Conservation (phyloP, 1,284 basidiomycete genomes). For the Rhodotorula sp. region DNA sequence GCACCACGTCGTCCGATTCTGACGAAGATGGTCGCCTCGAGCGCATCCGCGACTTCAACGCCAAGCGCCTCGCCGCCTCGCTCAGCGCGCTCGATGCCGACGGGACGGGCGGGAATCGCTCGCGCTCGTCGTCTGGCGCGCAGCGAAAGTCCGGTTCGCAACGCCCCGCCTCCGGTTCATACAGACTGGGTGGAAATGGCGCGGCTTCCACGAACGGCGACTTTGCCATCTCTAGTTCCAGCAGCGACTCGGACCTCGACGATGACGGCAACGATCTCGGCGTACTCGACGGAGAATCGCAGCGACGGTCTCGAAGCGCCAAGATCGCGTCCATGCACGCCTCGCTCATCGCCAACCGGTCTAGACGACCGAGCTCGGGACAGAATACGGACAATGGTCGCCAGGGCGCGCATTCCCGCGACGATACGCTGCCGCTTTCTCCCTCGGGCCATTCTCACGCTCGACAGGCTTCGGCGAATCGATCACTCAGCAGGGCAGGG, state of each 20-base stretch:
- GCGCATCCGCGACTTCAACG: slow-evolving; percentile 1
- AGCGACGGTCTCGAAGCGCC: slow-evolving; percentile 6
- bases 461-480: background rate
- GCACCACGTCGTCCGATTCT: slow-evolving; percentile 32
- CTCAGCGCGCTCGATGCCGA: slow-evolving; percentile 12
- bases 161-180: background rate
- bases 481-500: background rate
- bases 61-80: slow-evolving; percentile 20
- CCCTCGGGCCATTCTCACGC: background rate
- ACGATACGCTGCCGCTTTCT: background rate
- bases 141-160: slow-evolving; percentile 5
- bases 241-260: slow-evolving; percentile 25
- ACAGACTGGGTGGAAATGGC: too few relatives aligned
- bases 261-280: background rate
- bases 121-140: slow-evolving; percentile 9
- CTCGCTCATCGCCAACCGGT: slow-evolving; percentile 21
- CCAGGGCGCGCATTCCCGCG: slow-evolving; percentile 9
- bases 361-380: slow-evolving; percentile 24
- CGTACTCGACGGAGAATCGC: slow-evolving; percentile 17
- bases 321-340: slow-evolving; percentile 25
- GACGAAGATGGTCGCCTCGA: slow-evolving; percentile 13
- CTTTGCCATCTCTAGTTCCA: slow-evolving; percentile 13
- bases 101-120: background rate
- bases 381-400: slow-evolving; percentile 3
- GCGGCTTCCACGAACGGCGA: background rate